Evolutionary conservation across 2,329 filamentous ascomycete genomes (phyloP).

Genomic region (Aspergillus floridensis): DNA sequence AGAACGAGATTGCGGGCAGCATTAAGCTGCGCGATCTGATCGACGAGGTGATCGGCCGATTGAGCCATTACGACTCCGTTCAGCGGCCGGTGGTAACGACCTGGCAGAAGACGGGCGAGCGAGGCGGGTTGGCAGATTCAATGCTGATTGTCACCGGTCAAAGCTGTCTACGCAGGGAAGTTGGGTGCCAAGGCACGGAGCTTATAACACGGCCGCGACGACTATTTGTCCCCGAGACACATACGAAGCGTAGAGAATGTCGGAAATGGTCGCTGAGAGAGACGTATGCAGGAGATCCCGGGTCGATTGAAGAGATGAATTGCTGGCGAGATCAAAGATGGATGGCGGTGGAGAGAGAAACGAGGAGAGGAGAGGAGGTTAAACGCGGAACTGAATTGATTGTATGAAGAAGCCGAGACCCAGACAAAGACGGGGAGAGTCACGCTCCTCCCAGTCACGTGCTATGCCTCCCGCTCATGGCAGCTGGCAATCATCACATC

Average conservation of each 20-base stretch:
- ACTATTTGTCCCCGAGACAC: slow-evolving; percentile 8
- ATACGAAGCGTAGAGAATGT: slow-evolving; percentile 9
- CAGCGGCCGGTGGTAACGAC: slow-evolving; percentile 5
- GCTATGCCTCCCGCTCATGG: neutral
- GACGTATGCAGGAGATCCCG: neutral
- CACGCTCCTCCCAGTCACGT: neutral
- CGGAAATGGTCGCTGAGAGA: neutral
- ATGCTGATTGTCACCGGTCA: neutral
- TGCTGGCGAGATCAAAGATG: neutral
- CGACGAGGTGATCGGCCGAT: slow-evolving; percentile 58
- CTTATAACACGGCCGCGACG: slow-evolving; percentile 9
- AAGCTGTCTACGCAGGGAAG: slow-evolving; percentile 13
- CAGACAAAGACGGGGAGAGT: neutral
- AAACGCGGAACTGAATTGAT: slow-evolving; percentile 1
- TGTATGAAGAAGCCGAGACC: slow-evolving; percentile 1
- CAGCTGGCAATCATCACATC: neutral
- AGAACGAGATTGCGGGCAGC: slow-evolving; percentile 87
- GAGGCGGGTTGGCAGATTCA: neutral
- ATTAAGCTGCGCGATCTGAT: slow-evolving; percentile 84
- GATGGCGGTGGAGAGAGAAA: neutral
- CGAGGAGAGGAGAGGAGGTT: slow-evolving; percentile 2
- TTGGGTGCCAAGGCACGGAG: slow-evolving; percentile 4
- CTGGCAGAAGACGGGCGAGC: neutral
- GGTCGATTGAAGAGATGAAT: neutral
- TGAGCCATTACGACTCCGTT: slow-evolving; percentile 51